Conservation (phyloP, 2,329 filamentous ascomycete genomes). For the Calonectria pseudoturangicola region DNA sequence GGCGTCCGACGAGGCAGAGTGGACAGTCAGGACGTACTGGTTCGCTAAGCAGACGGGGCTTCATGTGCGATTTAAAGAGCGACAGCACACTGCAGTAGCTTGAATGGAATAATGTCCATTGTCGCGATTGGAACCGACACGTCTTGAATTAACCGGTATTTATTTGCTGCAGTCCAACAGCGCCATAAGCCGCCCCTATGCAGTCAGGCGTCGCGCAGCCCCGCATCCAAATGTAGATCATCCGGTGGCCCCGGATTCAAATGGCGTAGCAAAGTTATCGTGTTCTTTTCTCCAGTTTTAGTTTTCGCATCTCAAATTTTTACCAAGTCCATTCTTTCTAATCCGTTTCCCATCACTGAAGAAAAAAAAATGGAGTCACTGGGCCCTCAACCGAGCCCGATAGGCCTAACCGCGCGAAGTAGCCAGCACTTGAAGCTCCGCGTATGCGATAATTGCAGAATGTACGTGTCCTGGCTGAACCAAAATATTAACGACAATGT, state of each 20-base stretch:
- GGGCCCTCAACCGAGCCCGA: neutral
- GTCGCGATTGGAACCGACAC: no score
- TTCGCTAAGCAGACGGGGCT: conserved; percentile 9
- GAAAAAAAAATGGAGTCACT: neutral
- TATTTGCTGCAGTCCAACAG: no score
- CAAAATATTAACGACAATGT: neutral
- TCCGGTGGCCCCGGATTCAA: neutral
- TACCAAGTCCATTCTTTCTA: neutral
- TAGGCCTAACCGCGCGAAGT: no score
- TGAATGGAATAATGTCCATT: neutral
- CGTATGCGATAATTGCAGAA: conserved; percentile 9
- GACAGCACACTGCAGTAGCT: neutral
- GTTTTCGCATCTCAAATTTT: neutral
- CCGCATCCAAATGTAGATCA: neutral
- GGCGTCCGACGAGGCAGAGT: conserved; percentile 8
- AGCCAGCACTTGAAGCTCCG: neutral
- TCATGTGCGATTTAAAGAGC: conserved; percentile 5
- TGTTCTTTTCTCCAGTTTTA: conserved; percentile 3
- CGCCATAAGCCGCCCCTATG: neutral
- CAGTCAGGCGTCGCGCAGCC: neutral
- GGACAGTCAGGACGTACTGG: conserved; percentile 11
- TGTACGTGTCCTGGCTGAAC: neutral
- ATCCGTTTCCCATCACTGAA: no score
- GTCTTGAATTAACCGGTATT: no score
- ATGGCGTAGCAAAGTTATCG: neutral